Conservation (phyloP, 78 protist genomes). For the Pigoraptor vietnamica region DNA sequence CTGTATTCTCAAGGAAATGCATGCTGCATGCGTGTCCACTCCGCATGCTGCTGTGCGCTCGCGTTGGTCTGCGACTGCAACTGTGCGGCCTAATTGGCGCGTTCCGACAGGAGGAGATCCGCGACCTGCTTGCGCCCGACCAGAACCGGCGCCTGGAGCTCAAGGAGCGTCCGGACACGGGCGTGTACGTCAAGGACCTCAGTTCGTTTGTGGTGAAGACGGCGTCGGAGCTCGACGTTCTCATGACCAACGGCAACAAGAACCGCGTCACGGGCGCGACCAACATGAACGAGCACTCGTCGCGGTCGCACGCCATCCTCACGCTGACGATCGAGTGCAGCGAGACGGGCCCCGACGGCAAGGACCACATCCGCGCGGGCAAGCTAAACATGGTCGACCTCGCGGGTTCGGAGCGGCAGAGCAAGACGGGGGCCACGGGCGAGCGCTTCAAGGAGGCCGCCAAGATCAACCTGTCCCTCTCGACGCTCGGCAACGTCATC, state of each 20-base stretch:
- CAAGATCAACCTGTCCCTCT: slow-evolving; percentile 77
- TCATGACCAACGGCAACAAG: slow-evolving; percentile 30
- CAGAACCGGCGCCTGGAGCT: not conserved
- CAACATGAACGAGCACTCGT: slow-evolving; percentile 56
- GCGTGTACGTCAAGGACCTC: slow-evolving; percentile 40
- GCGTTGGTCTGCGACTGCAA: not conserved
- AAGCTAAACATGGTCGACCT: slow-evolving; percentile 81
- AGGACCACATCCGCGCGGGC: not conserved
- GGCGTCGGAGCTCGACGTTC: not conserved
- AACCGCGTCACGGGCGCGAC: slow-evolving; percentile 71
- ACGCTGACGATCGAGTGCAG: slow-evolving; percentile 32
- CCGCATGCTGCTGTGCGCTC: not conserved
- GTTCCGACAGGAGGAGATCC: slow-evolving; percentile 47
- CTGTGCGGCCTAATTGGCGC: slow-evolving; percentile 22
- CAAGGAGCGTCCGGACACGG: slow-evolving; percentile 31
- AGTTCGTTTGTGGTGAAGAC: not conserved
- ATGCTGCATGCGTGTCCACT: too few species aligned
- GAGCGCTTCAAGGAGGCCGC: slow-evolving; percentile 67
- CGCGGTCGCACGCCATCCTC: slow-evolving; percentile 73
- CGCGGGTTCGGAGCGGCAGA: slow-evolving; percentile 86
- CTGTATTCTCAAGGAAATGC: too few species aligned
- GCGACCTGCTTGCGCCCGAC: slow-evolving; percentile 12
- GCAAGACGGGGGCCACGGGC: slow-evolving; percentile 75
- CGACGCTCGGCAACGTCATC: slow-evolving; percentile 75
- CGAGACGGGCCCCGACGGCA: slow-evolving; percentile 9